phyloP scores from a whole-genome alignment of 2,329 filamentous ascomycete species.

The Calonectria hawksworthii region DNA sequence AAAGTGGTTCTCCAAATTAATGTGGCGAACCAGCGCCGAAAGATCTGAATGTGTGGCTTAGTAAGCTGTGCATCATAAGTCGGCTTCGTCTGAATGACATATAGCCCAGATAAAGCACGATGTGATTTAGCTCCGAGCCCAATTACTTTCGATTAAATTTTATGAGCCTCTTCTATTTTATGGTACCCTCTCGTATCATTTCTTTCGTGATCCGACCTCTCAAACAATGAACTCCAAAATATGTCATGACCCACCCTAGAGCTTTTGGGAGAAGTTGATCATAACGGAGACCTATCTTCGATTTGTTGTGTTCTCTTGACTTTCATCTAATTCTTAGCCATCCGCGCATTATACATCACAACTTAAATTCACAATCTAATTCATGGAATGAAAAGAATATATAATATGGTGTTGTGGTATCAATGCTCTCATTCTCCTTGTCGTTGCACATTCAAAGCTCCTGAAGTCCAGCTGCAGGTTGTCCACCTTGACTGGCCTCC shows the following conservation, averaged over 20 bases:
- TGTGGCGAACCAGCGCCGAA: neutral
- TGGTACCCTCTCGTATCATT: too few species aligned
- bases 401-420: constrained; percentile 20
- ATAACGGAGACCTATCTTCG: too few species aligned
- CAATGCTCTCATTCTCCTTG: constrained; percentile 5
- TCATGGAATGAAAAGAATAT: neutral
- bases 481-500: neutral
- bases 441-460: constrained; percentile 17
- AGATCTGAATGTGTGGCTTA: neutral
- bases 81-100: neutral
- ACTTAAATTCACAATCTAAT: too few species aligned
- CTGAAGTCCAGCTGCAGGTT: constrained; percentile 17
- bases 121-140: neutral
- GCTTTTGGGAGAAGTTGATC: neutral
- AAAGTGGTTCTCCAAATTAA: neutral
- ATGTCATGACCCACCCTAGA: neutral
- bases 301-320: neutral
- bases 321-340: neutral
- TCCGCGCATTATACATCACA: neutral
- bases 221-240: neutral
- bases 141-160: neutral
- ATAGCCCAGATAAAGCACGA: neutral
- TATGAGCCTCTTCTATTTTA: too few species aligned
- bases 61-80: neutral
- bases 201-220: neutral